Base-by-base conservation (phyloP, 169 alveolate genomes). In the Eimeria sp. region DNA sequence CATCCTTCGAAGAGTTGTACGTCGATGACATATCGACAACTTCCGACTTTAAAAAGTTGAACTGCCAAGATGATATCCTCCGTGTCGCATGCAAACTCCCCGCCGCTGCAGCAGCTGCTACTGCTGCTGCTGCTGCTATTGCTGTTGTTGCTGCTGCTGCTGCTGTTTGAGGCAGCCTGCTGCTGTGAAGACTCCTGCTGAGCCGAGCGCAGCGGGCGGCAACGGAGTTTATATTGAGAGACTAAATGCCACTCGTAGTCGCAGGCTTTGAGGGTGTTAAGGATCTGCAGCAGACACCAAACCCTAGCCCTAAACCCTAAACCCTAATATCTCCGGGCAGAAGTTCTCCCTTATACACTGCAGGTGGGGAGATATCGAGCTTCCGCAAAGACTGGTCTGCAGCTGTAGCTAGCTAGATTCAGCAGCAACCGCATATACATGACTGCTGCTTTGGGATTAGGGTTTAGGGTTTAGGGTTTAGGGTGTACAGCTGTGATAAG, bases 1-100 rank as follows among this genome's bases (percentile, higher is more conserved):
- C 88, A 27, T 9, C 97, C 97, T 14, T 95, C 97, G 76, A 95
- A 95, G 51, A 95, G 95, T 94, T 95, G 97, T 0, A 95, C 97
- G 65, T 95, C 97, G 70, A 95, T 83, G 16, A 95, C 65, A 40
- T 90, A 95, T 9, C 95, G 94, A 25, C 97, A n/a, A 43, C 89
- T 51, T 75, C 96, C 95, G 61, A 90, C 67, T 57, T 95, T 89
- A 54, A 57, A 88, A 6, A 95, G 95, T 63, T 89, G 95, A 27
- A 95, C 49, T 0, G 94, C 40, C 80, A 95, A 83, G 25, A 95
- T 72, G 40, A 95, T 73, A 43, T 65, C 92, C 14, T 89, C 95
- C 10, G 72, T 80, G 49, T 80, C 89, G 80, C 92, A 86, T 49
- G 78, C 92, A 34, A 57, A 57, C 57, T 58, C 92, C 61, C 7